Base-by-base conservation (phyloP, 129 eudicot species). In the Gnaphalium uliginosum region DNA sequence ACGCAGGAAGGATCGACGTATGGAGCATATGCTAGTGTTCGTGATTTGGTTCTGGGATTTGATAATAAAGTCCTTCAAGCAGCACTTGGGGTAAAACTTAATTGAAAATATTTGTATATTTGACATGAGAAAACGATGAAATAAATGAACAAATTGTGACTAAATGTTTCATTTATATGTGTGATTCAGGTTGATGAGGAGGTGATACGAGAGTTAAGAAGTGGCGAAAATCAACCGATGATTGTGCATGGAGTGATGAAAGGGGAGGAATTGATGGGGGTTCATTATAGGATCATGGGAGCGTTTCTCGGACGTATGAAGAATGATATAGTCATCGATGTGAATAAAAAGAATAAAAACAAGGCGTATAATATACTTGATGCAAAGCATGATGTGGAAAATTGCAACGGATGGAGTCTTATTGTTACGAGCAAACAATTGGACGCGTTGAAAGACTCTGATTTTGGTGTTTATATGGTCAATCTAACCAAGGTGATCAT, bases 321-420 rank as follows among this genome's bases (percentile, higher is more conserved):
- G 21, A 79, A 79, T 50, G 72, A 29, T 43, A 10, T 75, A 37
- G 53, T 46, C 4, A 48, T 82, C 25, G 84, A 77, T 15, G 9
- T 70, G 32, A 83, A 66, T 75, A 88, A 85, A 56, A 78, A 66
- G 10, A 21, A 26, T 26, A 59, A 66, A 37, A 58, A 73, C 13
- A 66, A 66, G 15, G 68, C 81, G 2, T 93, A 58, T 84, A 93
- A 93, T 60, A 29, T 93, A 22, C 76, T 85, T 10, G 60, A 74
- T 3, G 92, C 81, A 50, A 84, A 88, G 21, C 87, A 69, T 24
- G 96, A 88, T 76, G 86, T 90, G 8, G 76, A 93, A 50, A 93
- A 86, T 56, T 79, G 89, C 75, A 83, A 90, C n/a, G 98, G 98
- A 27, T 88, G 96, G 95, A 88, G 92, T 83, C 77, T 83, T 1